These are phyloP conservation scores for Salix dunnii DNA, from an alignment of 345 rosid genomes.

Conservation along the genomic window DNA sequence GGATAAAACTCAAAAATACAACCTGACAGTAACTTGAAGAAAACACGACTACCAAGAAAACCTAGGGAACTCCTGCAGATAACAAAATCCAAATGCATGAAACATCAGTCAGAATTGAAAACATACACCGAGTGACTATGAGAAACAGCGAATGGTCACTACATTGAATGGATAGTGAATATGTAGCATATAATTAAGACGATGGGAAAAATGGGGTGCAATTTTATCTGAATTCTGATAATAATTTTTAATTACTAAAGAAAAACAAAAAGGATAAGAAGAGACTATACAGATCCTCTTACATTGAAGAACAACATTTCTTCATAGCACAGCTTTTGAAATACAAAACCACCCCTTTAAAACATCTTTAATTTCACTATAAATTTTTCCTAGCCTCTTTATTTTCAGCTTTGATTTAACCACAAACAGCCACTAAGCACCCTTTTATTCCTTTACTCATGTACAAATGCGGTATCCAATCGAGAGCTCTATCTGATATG, in stretches of 20 bases:
- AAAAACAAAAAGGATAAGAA: background rate
- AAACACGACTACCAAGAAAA: background rate
- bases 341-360: background rate
- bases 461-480: conserved; percentile 26
- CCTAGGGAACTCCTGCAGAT: background rate
- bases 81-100: background rate
- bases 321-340: background rate
- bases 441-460: conserved; percentile 22
- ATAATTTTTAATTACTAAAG: background rate
- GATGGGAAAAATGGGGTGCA: background rate
- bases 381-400: conserved; percentile 1
- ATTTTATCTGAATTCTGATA: background rate
- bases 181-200: background rate
- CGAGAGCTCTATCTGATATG: background rate
- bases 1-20: too few species aligned
- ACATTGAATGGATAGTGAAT: too few species aligned
- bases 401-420: conserved; percentile 7
- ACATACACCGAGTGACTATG: too few species aligned
- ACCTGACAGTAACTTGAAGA: too few species aligned
- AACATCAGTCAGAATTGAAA: background rate
- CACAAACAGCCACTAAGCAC: background rate
- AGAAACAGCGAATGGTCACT: background rate
- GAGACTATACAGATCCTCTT: conserved; percentile 14
- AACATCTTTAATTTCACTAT: background rate
- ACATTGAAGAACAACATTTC: background rate